These are phyloP conservation scores for Claviceps maximensis DNA, from an alignment of 2,329 filamentous ascomycete species.

Conservation along the genomic window DNA sequence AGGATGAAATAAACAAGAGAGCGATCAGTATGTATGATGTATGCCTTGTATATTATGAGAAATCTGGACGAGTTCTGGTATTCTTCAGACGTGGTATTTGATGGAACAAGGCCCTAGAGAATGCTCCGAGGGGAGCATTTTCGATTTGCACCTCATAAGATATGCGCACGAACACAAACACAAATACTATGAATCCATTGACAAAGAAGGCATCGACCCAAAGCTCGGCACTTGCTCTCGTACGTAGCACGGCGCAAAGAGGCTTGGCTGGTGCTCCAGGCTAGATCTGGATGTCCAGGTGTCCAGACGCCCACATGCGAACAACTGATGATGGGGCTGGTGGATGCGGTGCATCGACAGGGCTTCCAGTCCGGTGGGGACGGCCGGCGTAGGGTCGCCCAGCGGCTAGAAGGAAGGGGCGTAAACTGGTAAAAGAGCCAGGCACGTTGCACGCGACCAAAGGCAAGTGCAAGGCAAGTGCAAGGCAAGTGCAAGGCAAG, in stretches of 20 bases:
- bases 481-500: neutral
- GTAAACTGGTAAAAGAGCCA: neutral
- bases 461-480: neutral
- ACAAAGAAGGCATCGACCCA: conserved; percentile 5
- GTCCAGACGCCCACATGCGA: no score
- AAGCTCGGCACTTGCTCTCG: neutral
- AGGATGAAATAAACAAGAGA: neutral
- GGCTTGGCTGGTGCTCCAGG: neutral
- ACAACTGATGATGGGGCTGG: no score
- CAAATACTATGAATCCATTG: conserved; percentile 2
- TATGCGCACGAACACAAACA: conserved; percentile 10
- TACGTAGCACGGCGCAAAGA: neutral
- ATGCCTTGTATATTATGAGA: neutral
- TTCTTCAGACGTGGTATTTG: neutral
- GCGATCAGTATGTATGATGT: neutral
- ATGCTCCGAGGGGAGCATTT: conserved; percentile 8
- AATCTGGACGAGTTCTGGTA: neutral
- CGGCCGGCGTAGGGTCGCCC: neutral
- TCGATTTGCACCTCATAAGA: conserved; percentile 13
- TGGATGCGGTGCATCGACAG: neutral
- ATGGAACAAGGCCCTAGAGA: conserved; percentile 4
- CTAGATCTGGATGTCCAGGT: conserved; percentile 2
- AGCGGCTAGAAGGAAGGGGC: conserved; percentile 2
- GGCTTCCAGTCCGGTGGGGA: conserved; percentile 2
- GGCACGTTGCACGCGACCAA: neutral